phyloP scores from a whole-genome alignment of 2,329 filamentous ascomycete genomes.

The Seiridium unicorne region DNA sequence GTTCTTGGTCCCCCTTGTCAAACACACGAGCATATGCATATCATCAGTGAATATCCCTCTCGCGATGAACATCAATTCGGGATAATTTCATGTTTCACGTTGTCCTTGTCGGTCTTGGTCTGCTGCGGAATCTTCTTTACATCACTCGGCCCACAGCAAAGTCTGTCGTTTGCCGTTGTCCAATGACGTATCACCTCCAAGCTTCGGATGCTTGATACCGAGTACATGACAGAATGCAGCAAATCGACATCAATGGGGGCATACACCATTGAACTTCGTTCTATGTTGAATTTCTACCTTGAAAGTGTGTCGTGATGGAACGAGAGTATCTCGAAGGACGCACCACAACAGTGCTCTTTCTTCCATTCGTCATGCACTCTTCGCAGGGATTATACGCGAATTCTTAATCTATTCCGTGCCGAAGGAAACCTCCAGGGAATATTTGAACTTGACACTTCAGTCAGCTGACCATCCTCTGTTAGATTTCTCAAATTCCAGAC shows the following conservation, averaged over 20 bases:
- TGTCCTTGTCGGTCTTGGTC: not conserved
- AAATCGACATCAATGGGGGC: too few relatives aligned
- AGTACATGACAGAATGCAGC: not conserved
- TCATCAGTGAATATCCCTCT: not conserved
- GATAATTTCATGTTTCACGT: not conserved
- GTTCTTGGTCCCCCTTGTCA: not conserved
- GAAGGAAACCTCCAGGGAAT: too few relatives aligned
- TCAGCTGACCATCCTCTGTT: constrained; percentile 38
- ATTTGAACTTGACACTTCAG: constrained; percentile 29
- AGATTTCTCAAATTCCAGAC: constrained; percentile 33
- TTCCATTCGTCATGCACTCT: too few relatives aligned
- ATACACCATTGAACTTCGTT: too few relatives aligned
- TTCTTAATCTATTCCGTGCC: too few relatives aligned
- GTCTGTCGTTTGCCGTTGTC: not conserved
- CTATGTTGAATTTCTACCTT: too few relatives aligned
- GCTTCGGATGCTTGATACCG: not conserved
- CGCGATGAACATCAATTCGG: not conserved
- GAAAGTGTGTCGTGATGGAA: too few relatives aligned
- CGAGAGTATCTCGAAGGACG: too few relatives aligned
- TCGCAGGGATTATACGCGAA: too few relatives aligned
- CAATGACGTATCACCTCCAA: not conserved
- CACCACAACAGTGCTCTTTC: too few relatives aligned
- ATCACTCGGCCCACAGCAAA: not conserved
- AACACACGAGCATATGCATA: not conserved
- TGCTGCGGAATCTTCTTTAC: not conserved